Percentiles rank a stretch among this genome's conserved stretches.
Evolutionary conservation across 306 rosid genomes (phyloP).

Genomic region (Prunus salicina): DNA sequence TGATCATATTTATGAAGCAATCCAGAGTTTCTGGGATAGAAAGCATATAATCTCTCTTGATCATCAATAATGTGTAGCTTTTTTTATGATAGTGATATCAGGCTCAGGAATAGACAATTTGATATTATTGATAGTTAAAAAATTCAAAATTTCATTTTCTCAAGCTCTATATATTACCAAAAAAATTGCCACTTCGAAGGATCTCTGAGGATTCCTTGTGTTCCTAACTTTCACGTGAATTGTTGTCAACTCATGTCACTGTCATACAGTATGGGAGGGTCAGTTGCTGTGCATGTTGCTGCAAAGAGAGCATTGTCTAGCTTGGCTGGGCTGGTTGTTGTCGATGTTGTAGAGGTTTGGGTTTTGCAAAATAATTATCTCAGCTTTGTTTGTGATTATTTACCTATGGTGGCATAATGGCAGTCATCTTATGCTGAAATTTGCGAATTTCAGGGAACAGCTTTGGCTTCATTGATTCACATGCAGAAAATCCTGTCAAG

Average conservation of each 20-base stretch:
- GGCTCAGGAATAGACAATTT: background rate
- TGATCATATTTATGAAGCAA: conserved; percentile 9
- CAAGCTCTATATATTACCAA: background rate
- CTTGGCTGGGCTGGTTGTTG: conserved; percentile 90
- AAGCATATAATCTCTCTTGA: background rate
- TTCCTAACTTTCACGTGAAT: background rate
- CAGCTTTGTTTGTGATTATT: conserved; percentile 14
- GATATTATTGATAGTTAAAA: background rate
- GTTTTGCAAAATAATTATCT: conserved; percentile 16
- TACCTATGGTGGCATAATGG: conserved; percentile 8
- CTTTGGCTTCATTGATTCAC: conserved; percentile 88
- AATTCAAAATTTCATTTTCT: background rate
- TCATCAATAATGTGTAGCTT: background rate
- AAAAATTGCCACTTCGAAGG: too few relatives aligned
- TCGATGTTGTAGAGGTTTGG: conserved; percentile 97
- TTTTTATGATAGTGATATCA: background rate
- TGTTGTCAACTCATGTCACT: conserved; percentile 6
- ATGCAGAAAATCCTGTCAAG: conserved; percentile 91
- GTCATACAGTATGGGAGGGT: conserved; percentile 85
- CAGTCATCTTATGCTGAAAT: conserved; percentile 16
- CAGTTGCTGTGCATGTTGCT: conserved; percentile 92
- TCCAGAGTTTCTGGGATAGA: background rate
- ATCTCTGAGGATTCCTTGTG: background rate
- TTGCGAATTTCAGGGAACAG: conserved; percentile 80
- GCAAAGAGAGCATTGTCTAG: conserved; percentile 60